Evolutionary conservation across 148 eudicot species (phyloP), one percentile per base, ranked within the genome.

Genomic region (Rhododendron henanense): DNA sequence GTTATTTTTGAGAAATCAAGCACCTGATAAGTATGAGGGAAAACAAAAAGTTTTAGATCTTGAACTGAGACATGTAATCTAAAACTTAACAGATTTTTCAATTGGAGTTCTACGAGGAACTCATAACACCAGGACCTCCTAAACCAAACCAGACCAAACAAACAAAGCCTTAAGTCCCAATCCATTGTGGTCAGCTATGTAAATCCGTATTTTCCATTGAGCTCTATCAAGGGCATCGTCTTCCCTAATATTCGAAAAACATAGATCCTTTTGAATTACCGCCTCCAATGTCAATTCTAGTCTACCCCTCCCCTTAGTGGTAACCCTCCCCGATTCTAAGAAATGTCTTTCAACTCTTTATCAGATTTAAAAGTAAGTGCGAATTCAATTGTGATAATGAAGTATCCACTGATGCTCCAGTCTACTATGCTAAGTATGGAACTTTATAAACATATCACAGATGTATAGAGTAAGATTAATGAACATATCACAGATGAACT

Each of bases 21-120:
- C 39, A 86, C n/a, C 51, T 35, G 84, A 25, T 71, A 44, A 80
- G 61, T 33, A 48, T 55, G 25, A 85, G 76, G 63, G 45, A 9
- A 16, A 41, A 10, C 10, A 11, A 71, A 21, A 63, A 11, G 33
- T 37, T 51, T 69, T 57, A 59, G 10, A 15, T 61, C 31, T 78
- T 39, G 55, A 75, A 14, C 50, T 2, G 23, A 84, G 59, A 57
- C 73, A 76, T 21, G n/a, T 76, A 76, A 6, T 21, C 23, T 76
- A 55, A 11, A 84, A 55, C 25, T 0, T 74, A 8, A 50, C 55
- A 85, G 23, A 19, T 35, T 59, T 78, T 2, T 10, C 31, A 2
- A 10, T 55, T 55, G 39, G 81, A 35, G 13, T 53, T 48, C 35
- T 51, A 18, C 44, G 35, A 48, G 65, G 25, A 71, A 50, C 47